Evolutionary conservation across 345 rosid genomes (phyloP), one percentile per base, ranked within the genome.

Genomic region (Mangifera indica): DNA sequence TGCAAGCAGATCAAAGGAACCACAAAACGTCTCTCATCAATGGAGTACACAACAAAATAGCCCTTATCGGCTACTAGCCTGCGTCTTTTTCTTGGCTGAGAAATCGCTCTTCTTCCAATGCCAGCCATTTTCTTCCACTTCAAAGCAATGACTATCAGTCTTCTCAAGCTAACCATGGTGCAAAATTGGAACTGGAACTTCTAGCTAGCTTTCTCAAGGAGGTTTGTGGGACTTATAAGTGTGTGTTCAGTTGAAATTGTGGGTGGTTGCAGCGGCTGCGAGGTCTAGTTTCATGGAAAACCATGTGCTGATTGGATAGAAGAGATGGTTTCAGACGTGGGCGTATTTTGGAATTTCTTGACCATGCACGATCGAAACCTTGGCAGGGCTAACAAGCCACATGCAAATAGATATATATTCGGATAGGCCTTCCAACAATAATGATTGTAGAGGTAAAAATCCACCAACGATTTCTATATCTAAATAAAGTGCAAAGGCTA

Each of bases 31-130:
- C 57, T 74, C 67, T 51, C 32, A 7, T 79, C 85, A 21, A 17
- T 14, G 8, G 83, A 66, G 57, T 82, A 79, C n/a, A 77, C 77
- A 9, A 79, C 76, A 37, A 79, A 82, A 14, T 82, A 72, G 13
- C 83, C 83, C 57, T 80, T 70, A 10, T 34, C 42, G 8, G 77
- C 69, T 37, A 6, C 69, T 37, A 6, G 40, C 37, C 18, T 78
- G 0, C 37, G 21, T n/a, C 51, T 40, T 8, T 17, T 34, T 34
- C 69, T n/a, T 1, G 64, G 74, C 20, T 37, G 52, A 0, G 59
- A 32, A 40, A 73, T 76, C 1, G 56, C 64, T 60, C 75, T 64
- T 14, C 57, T 62, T 2, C 62, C 72, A 22, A 70, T 52, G 29
- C 80, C 72, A 24, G 69, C 61, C 61, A 76, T 70, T 56, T 57